These are phyloP conservation scores for Oryza glumipatula DNA, from an alignment of 176 grass and related monocot species.

Conservation along the genomic window DNA sequence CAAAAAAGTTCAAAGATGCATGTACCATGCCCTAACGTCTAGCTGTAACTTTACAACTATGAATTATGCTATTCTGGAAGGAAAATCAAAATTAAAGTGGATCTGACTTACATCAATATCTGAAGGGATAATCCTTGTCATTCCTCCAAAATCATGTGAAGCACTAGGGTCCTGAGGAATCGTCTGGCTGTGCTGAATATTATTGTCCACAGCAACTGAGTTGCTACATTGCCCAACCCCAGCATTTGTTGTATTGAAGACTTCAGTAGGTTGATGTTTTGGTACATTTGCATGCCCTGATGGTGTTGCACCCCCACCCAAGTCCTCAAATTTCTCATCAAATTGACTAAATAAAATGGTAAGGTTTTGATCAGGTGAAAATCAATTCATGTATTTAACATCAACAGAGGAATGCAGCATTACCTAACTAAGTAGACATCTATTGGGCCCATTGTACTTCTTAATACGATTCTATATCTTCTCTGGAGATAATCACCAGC, in stretches of 20 bases:
- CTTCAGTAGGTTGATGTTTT: slow-evolving; percentile 32
- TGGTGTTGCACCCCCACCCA: slow-evolving; percentile 57
- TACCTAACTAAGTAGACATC: slow-evolving; percentile 99
- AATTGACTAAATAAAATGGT: slow-evolving; percentile 70
- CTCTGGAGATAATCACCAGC: slow-evolving; percentile 95
- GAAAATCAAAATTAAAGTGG: neutral
- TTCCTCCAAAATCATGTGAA: slow-evolving; percentile 78
- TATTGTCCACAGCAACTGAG: slow-evolving; percentile 42
- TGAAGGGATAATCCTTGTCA: slow-evolving; percentile 91
- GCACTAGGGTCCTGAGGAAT: slow-evolving; percentile 50
- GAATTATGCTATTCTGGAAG: neutral
- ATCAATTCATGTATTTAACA: slow-evolving; percentile 10
- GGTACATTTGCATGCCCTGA: slow-evolving; percentile 35
- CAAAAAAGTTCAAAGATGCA: slow-evolving; percentile 22
- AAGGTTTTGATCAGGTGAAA: slow-evolving; percentile 44
- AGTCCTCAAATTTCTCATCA: slow-evolving; percentile 87
- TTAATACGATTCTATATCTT: slow-evolving; percentile 95
- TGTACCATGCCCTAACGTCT: slow-evolving; percentile 5
- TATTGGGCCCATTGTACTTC: slow-evolving; percentile 98
- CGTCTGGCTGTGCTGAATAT: slow-evolving; percentile 43
- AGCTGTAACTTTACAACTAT: slow-evolving; percentile 6
- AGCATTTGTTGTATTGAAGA: slow-evolving; percentile 34
- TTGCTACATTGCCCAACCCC: slow-evolving; percentile 42
- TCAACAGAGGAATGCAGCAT: slow-evolving; percentile 34
- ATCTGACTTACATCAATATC: slow-evolving; percentile 75